A percentile compares a stretch with the other conserved stretches of the same genome.
These are phyloP conservation scores for Pyronema domesticum DNA, from an alignment of 495 filamentous ascomycete species.

Conservation along the genomic window DNA sequence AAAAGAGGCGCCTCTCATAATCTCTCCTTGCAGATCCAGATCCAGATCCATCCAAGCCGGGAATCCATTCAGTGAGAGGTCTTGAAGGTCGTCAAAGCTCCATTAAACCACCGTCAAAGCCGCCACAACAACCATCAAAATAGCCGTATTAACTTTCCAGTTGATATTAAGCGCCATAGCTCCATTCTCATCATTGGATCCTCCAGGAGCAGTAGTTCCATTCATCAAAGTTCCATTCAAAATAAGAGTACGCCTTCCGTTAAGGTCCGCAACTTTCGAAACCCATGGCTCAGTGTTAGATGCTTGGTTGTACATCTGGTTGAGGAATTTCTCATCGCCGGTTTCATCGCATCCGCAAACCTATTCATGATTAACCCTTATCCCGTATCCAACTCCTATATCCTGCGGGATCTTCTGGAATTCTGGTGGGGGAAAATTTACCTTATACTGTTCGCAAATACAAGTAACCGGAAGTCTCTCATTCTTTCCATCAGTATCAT, in stretches of 20 bases:
- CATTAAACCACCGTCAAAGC: too few relatives aligned
- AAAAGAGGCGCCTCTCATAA: too few relatives aligned
- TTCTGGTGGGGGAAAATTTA: too few relatives aligned
- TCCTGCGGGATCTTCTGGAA: too few relatives aligned
- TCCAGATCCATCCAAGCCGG: too few relatives aligned
- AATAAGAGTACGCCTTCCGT: slow-evolving; percentile 57
- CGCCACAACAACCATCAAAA: not conserved
- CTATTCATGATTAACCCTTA: too few relatives aligned
- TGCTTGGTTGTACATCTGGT: slow-evolving; percentile 18
- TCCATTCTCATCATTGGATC: slow-evolving; percentile 30
- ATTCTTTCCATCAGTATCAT: slow-evolving; percentile 37
- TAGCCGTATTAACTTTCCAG: not conserved
- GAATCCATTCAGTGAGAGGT: too few relatives aligned
- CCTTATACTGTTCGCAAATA: slow-evolving; percentile 45
- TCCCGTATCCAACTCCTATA: too few relatives aligned
- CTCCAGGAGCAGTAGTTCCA: slow-evolving; percentile 53
- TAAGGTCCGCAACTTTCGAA: slow-evolving; percentile 39
- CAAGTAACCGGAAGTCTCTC: slow-evolving; percentile 57
- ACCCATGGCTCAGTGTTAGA: not conserved
- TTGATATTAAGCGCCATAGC: slow-evolving; percentile 1
- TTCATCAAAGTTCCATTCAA: slow-evolving; percentile 78
- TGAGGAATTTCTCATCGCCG: slow-evolving; percentile 37
- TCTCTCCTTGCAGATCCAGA: too few relatives aligned
- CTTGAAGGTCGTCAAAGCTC: too few relatives aligned
- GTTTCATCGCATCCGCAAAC: slow-evolving; percentile 77